Evolutionary conservation across 2,329 filamentous ascomycete genomes (phyloP), one percentile per base, ranked within the genome.

Genomic region (Aspergillus luchuensis): DNA sequence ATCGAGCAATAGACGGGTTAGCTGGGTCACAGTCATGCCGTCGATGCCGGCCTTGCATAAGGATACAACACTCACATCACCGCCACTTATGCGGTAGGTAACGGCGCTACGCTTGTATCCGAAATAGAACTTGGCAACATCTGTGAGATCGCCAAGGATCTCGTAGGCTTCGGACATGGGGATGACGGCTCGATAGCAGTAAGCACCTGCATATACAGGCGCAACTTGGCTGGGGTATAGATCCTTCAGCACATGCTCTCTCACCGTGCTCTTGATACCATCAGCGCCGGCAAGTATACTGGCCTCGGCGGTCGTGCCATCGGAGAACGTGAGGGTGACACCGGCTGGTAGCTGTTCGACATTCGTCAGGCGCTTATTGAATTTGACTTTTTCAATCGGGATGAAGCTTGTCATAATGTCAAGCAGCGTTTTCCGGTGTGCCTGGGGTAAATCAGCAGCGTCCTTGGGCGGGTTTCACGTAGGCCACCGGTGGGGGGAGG

Each of bases 211-310:
- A 56, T 71, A 76, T 23, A 59, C 60, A 0, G 74, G 68, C 2
- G 63, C 56, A 1, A 59, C 57, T 0, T 13, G 39, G 6, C 60
- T 38, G 2, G 36, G 36, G 4, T 61, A 62, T 4, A 65, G 5
- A 10, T 23, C 21, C 8, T 6, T 7, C 4, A 74, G 43, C 41
- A 77, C 58, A 5, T 63, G 68, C 55, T 71, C 65, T 50, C 71
- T 71, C 0, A 72, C 70, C 28, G 55, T 63, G 2, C 71, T 74
- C 25, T 67, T 65, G 21, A 77, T 74, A 2, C 75, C 75, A 65
- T 77, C 75, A 49, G 71, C 74, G 0, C 75, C 75, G 50, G 76
- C 60, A 5, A 76, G 72, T 1, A 72, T 67, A 59, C 75, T 72
- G 0, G 73, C 73, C 2, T 10, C n/a, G 1, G 67, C 71, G 1